These are phyloP conservation scores for Lepidium africanum DNA, from an alignment of 345 rosid species.

Conservation along the genomic window DNA sequence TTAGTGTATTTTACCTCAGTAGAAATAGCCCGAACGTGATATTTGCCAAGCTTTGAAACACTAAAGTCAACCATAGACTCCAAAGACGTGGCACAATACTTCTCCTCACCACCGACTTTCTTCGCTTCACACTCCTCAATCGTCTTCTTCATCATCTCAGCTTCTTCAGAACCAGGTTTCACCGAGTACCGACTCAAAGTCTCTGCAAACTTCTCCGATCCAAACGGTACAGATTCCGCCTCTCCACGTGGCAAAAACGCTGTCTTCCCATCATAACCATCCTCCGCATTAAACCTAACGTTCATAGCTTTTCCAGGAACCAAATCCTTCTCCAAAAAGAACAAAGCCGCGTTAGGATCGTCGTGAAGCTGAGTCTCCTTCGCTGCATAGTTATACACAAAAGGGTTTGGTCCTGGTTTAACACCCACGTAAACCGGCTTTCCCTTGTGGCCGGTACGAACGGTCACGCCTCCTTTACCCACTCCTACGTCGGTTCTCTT, in stretches of 20 bases:
- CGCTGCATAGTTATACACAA: constrained; percentile 36
- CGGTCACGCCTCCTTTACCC: constrained; percentile 74
- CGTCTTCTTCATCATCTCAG: constrained; percentile 54
- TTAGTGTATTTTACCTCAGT: constrained; percentile 39
- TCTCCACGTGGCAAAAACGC: constrained; percentile 60
- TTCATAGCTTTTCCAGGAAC: constrained; percentile 45
- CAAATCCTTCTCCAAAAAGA: constrained; percentile 82
- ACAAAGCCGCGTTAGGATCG: constrained; percentile 50
- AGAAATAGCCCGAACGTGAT: constrained; percentile 39
- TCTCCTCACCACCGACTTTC: constrained; percentile 64
- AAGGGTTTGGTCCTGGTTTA: constrained; percentile 36
- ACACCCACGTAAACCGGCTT: constrained; percentile 59
- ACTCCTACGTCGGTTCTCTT: constrained; percentile 57
- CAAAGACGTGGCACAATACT: constrained; percentile 69
- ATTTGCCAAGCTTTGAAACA: constrained; percentile 58
- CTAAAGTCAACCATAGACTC: constrained; percentile 80
- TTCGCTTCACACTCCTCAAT: constrained; percentile 61
- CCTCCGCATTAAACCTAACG: constrained; percentile 46
- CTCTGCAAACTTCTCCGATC: constrained; percentile 48
- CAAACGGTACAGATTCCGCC: constrained; percentile 61
- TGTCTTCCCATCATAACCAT: constrained; percentile 28
- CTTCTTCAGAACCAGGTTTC: constrained; percentile 52
- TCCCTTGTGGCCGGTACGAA: constrained; percentile 50
- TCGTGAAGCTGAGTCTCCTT: constrained; percentile 56
- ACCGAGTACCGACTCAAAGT: constrained; percentile 45